Evolutionary conservation across 768 basidiomycete species (phyloP), one percentile per base, ranked within the genome.

Genomic region (Dioszegia crocea): DNA sequence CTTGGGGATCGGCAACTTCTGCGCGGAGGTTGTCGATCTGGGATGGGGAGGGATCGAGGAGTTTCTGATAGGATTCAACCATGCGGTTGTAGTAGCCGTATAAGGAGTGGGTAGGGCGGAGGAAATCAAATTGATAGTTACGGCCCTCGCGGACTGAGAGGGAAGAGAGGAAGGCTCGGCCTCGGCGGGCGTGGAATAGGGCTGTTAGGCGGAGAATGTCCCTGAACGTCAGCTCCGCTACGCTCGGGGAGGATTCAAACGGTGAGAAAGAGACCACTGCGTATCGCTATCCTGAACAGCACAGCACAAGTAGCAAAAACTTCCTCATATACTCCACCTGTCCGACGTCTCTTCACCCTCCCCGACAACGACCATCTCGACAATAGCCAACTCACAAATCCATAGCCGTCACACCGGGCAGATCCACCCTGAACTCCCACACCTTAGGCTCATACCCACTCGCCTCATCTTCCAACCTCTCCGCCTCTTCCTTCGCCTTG

Each of bases 101-200:
- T 31, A 99, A 85, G 5, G 94, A 96, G 75, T 98, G 94, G 1
- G 86, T 91, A 10, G 94, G 96, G 41, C 91, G 84, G 49, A 99
- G 82, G 76, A 99, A 99, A 74, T 98, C 96, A 73, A 99, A 99
- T 70, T 98, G 93, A 75, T 89, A 93, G 78, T 98, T 98, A 43
- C 89, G 85, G 9, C 90, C 91, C 79, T 99, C 96, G 38, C 86
- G 84, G 24, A 85, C 81, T 6, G 92, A 91, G 24, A 99, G 84
- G 3, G 86, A 82, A 8, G 86, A 84, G 12, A 97, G 84, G 79
- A 98, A 99, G 39, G 81, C 81, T 46, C 88, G 85, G 1, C 96
- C 96, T 44, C 91, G 84, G 11, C 89, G 86, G 31, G 96, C 96
- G 26, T 92, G 91, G 78, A 96, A 96, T 21, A 98, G 82, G 10